Conservation (phyloP, 805 yeast genomes). For the Torulaspora franciscae region DNA sequence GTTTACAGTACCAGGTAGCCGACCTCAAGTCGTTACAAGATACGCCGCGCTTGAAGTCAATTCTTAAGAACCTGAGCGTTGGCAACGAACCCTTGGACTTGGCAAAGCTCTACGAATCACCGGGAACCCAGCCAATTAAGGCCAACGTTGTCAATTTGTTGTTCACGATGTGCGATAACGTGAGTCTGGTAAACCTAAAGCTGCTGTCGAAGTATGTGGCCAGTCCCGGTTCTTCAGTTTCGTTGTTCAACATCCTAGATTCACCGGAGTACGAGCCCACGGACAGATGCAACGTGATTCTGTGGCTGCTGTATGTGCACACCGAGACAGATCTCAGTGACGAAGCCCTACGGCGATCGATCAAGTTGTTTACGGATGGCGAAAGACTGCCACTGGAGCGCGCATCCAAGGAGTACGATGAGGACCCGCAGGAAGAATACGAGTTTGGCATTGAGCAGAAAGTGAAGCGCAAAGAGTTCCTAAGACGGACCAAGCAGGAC, state of each 20-base stretch:
- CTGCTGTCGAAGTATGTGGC: slow-evolving; percentile 24
- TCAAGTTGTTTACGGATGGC: slow-evolving; percentile 19
- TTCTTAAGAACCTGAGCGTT: slow-evolving; percentile 49
- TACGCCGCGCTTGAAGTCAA: slow-evolving; percentile 88
- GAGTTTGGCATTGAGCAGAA: slow-evolving; percentile 29
- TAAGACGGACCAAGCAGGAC: slow-evolving; percentile 11
- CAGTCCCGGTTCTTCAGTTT: slow-evolving; percentile 33
- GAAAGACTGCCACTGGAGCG: slow-evolving; percentile 16
- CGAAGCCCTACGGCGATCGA: slow-evolving; percentile 40
- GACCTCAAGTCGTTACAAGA: slow-evolving; percentile 80
- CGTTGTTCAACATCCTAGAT: slow-evolving; percentile 72
- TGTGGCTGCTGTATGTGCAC: slow-evolving; percentile 81
- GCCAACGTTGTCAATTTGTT: slow-evolving; percentile 73
- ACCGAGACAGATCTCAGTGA: slow-evolving; percentile 63
- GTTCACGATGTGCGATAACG: slow-evolving; percentile 65
- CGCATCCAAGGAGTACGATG: slow-evolving; percentile 21
- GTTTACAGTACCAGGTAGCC: slow-evolving; percentile 52
- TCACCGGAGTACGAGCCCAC: slow-evolving; percentile 54
- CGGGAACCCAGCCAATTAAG: slow-evolving; percentile 36
- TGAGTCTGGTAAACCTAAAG: slow-evolving; percentile 44
- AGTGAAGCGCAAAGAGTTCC: slow-evolving; percentile 26
- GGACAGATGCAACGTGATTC: slow-evolving; percentile 63
- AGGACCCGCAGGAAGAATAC: slow-evolving; percentile 29
- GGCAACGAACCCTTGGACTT: slow-evolving; percentile 29
- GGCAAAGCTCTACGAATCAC: slow-evolving; percentile 70